Evolutionary conservation across 495 filamentous ascomycete species (phyloP), one percentile per base, ranked within the genome.

Genomic region (Aspergillus asperescens): DNA sequence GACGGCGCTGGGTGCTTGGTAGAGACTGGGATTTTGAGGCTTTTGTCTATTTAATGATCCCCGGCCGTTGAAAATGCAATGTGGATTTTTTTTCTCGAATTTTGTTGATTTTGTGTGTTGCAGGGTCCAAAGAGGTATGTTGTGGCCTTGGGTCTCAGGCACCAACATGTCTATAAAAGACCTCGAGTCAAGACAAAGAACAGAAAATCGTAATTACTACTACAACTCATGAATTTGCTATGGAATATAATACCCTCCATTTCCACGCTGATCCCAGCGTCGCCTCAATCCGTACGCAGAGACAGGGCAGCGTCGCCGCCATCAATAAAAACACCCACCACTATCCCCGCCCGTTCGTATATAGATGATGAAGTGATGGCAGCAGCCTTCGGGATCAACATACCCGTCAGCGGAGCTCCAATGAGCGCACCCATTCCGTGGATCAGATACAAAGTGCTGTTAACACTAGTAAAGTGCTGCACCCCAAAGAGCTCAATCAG

Each of bases 401-500:
- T 46, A 6, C 72, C 71, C 8, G 62, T 70, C 28, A 73, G 54
- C 2, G 79, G 80, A 31, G 74, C 77, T 4, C 79, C 79, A 48
- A 81, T 69, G 46, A 81, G 68, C 4, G 77, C 77, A 1, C 77
- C 79, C 13, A 77, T 56, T 3, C 78, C 80, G 40, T 77, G 64
- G n/a, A 82, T 67, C 15, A 82, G 74, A 47, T 80, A 76, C 22
- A 83, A 68, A 22, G 80, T 80, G 0, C 77, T 76, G 54, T 81
- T 83, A 1, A 83, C 79, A 1, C 76, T 77, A 0, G 78, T 79
- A 52, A 80, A 83, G 18, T 77, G 72, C 50, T 77, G 71, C 12
- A 81, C 78, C 1, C 79, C 77, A 56, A 82, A 83, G 8, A 83
- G 69, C 52, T 83, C 80, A 27, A 75, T 74, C 41, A 80, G 67